Base-by-base conservation (phyloP, 257 asterid species). In the Jasminum sambac region DNA sequence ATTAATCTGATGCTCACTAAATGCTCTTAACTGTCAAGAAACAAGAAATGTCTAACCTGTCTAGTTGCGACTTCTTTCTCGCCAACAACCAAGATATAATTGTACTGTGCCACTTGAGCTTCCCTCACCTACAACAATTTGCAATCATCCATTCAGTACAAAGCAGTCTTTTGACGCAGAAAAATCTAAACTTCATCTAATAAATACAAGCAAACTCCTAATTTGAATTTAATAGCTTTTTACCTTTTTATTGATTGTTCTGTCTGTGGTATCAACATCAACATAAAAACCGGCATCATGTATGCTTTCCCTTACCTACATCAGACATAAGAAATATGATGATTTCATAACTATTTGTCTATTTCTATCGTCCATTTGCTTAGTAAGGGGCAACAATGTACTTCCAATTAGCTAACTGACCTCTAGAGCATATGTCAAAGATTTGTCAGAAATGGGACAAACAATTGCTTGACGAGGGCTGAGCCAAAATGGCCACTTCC, bases 401-500 rank as follows among this genome's bases (percentile, higher is more conserved):
- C 17, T 59, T 34, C 55, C 23, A 71, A 26, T 59, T 42, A 58
- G 50, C 52, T 58, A 42, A 68, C 76, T 11, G 71, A 94, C 99
- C 99, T 89, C 68, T 63, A 85, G 76, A 9, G 89, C 99, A 77
- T 95, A 91, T 12, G 87, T 13, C 70, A 76, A 96, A 64, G 96
- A 95, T 76, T 95, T 95, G 79, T 88, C 96, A 14, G 99, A 95
- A 59, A 95, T 90, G 8, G 99, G 98, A 86, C 99, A 95, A 58
- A 95, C 97, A 77, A 95, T 89, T 65, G 96, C 95, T 78, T 95
- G 99, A 63, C 97, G 96, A 0, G 99, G 99, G 75, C 98, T 95
- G 63, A 95, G 95, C 99, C 99, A 95, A 80, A 95, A 91, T 66
- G 99, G 99, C 98, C 99, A 95, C 76, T 95, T 95, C 63, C 98